Conservation (phyloP, 495 filamentous ascomycete genomes). For the Tuber calosporum region DNA sequence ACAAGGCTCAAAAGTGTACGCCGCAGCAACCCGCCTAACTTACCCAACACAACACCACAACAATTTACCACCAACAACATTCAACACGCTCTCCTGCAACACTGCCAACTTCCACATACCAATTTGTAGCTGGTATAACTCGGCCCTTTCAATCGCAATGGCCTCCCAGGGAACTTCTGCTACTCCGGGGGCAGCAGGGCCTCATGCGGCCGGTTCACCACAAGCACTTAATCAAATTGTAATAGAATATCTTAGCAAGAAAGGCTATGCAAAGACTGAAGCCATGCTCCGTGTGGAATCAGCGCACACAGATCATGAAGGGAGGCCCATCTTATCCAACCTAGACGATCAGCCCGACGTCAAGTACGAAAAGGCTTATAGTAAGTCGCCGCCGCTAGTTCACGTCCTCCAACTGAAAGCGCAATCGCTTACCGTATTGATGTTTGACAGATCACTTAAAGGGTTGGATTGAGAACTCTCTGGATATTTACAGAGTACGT, state of each 20-base stretch:
- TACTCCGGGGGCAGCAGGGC: slow-evolving; percentile 25
- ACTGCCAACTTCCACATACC: neutral
- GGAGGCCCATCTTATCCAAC: slow-evolving; percentile 55
- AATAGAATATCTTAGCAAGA: slow-evolving; percentile 92
- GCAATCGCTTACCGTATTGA: neutral
- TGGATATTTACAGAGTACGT: slow-evolving; percentile 84
- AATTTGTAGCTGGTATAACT: neutral
- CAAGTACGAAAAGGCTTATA: slow-evolving; percentile 68
- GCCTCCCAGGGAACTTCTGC: slow-evolving; percentile 29
- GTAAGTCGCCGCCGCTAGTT: slow-evolving; percentile 43
- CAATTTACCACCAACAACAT: neutral
- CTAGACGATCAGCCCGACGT: slow-evolving; percentile 62
- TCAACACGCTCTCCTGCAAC: neutral
- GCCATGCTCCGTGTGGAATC: slow-evolving; percentile 89
- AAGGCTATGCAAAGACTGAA: slow-evolving; percentile 88
- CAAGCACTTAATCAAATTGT: slow-evolving; percentile 96
- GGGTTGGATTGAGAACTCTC: slow-evolving; percentile 76
- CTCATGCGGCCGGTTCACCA: slow-evolving; percentile 49
- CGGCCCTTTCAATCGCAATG: slow-evolving; percentile 6
- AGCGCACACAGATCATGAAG: slow-evolving; percentile 67
- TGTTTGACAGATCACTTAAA: slow-evolving; percentile 54
- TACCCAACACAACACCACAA: neutral
- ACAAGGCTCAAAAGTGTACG: neutral
- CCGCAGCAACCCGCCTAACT: neutral
- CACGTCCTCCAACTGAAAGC: neutral